A percentile compares a stretch with the other conserved stretches of the same genome.
These are phyloP conservation scores for Euphorbia lathyris DNA, from an alignment of 345 rosid genomes.

Conservation along the genomic window DNA sequence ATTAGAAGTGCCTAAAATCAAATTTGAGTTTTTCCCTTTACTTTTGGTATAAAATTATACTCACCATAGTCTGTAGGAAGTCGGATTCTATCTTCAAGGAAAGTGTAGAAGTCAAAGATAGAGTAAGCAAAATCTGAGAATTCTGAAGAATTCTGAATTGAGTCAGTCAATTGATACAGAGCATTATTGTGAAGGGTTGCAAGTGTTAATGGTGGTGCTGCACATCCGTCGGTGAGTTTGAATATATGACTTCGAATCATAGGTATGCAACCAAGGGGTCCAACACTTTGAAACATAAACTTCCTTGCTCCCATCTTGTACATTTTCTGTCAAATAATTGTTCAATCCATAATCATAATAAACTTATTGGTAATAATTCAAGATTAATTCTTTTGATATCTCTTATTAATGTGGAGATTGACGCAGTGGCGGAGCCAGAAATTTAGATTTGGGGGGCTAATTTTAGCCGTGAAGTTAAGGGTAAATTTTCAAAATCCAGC, in stretches of 20 bases:
- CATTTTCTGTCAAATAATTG: neutral
- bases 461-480: too few relatives aligned
- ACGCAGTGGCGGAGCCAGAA: too few relatives aligned
- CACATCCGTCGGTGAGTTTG: neutral
- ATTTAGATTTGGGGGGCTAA: too few relatives aligned
- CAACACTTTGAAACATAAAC: neutral
- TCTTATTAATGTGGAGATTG: too few relatives aligned
- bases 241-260: neutral
- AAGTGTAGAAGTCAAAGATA: neutral
- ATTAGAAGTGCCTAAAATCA: too few relatives aligned
- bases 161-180: neutral
- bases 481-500: too few relatives aligned
- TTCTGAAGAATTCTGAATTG: neutral
- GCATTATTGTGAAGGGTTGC: neutral
- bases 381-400: too few relatives aligned
- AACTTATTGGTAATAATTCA: too few relatives aligned
- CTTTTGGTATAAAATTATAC: neutral
- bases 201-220: neutral
- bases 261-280: neutral
- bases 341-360: too few relatives aligned
- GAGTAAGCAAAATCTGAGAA: neutral
- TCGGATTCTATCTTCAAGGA: neutral
- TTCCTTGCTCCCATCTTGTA: conserved; percentile 2
- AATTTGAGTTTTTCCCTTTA: too few relatives aligned
- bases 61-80: neutral